These are phyloP conservation scores for Lasiodiplodia sp. DNA, from an alignment of 2,329 filamentous ascomycete species.

Conservation along the genomic window DNA sequence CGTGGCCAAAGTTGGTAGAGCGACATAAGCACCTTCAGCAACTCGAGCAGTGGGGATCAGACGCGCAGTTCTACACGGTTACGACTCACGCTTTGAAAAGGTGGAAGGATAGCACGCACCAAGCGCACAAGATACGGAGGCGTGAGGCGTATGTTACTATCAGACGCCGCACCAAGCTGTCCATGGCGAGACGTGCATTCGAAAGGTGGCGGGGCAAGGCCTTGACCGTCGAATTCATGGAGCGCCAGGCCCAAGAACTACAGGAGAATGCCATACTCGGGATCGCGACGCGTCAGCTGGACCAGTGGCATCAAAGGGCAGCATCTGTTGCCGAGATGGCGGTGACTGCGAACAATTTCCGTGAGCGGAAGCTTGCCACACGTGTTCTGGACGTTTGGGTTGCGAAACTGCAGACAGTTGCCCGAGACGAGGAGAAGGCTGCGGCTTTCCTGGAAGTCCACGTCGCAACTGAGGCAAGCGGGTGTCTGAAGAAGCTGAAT, in stretches of 20 bases:
- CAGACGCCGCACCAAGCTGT: constrained; percentile 61
- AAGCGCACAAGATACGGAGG: constrained; percentile 60
- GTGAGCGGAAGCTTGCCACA: constrained; percentile 39
- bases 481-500: constrained; percentile 62
- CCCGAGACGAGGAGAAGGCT: constrained; percentile 48
- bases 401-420: constrained; percentile 41
- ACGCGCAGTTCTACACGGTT: constrained; percentile 65
- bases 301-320: constrained; percentile 53
- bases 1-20: constrained; percentile 46
- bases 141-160: constrained; percentile 64
- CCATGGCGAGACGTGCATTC: constrained; percentile 55
- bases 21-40: constrained; percentile 53
- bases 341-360: constrained; percentile 38
- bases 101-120: constrained; percentile 59
- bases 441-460: constrained; percentile 54
- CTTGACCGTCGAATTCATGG: constrained; percentile 33
- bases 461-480: constrained; percentile 54
- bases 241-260: constrained; percentile 44
- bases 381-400: constrained; percentile 38
- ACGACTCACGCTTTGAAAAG: constrained; percentile 56
- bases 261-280: constrained; percentile 36
- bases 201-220: constrained; percentile 46
- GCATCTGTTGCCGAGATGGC: constrained; percentile 36
- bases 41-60: constrained; percentile 61
- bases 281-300: constrained; percentile 45